These are phyloP conservation scores for Beauveria sp. DNA, from an alignment of 2,329 filamentous ascomycete species.

Conservation along the genomic window DNA sequence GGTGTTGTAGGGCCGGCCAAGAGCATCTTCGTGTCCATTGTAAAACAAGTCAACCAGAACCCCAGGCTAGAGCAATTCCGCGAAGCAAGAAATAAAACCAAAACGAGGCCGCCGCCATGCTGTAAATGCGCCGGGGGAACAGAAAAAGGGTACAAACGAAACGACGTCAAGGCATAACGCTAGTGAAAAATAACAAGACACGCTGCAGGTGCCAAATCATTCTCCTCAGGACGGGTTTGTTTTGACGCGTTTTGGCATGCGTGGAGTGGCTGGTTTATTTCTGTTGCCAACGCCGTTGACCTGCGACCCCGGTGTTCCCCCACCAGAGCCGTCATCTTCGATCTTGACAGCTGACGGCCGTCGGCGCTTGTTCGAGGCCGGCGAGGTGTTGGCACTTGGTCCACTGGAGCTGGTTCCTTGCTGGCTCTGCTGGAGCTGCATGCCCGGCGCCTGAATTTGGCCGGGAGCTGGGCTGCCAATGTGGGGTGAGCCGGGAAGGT, in stretches of 20 bases:
- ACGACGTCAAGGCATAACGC: conserved; percentile 5
- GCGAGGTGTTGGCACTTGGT: conserved; percentile 60
- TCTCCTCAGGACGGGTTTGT: conserved; percentile 30
- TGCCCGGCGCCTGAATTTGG: conserved; percentile 55
- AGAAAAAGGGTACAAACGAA: neutral
- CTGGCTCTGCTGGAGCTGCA: conserved; percentile 61
- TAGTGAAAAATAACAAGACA: neutral
- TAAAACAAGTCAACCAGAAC: conserved; percentile 6
- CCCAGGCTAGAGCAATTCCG: conserved; percentile 3
- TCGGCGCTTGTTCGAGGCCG: conserved; percentile 51
- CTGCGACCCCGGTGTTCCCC: conserved; percentile 40
- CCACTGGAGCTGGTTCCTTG: conserved; percentile 60
- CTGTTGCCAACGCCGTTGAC: conserved; percentile 44
- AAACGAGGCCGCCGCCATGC: conserved; percentile 7
- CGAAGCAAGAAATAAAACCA: neutral
- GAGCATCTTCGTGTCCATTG: neutral
- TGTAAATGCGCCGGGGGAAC: neutral
- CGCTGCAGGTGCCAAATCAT: conserved; percentile 4
- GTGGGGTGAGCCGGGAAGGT: conserved; percentile 55
- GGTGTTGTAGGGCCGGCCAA: neutral
- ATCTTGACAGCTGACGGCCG: conserved; percentile 50
- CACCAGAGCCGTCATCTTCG: conserved; percentile 45
- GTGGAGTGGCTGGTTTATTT: conserved; percentile 47
- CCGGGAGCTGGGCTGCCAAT: conserved; percentile 51
- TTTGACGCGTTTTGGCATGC: conserved; percentile 49